A percentile compares a stretch with the other conserved stretches of the same genome.
phyloP scores from a whole-genome alignment of 2,329 filamentous ascomycete genomes.

The Colletotrichum karsti region DNA sequence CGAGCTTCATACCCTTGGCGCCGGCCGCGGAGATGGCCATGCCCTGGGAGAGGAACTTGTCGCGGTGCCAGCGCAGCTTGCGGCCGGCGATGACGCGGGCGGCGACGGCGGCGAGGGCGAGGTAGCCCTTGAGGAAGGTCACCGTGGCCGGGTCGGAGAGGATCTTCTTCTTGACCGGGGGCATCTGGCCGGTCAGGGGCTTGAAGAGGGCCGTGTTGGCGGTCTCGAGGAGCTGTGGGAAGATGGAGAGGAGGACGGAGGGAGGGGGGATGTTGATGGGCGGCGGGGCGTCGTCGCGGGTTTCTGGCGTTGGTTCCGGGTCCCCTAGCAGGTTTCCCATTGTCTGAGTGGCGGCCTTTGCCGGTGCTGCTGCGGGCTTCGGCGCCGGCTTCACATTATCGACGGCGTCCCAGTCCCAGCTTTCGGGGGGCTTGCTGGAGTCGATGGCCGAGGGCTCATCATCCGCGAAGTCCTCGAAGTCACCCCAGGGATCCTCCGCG shows the following conservation, averaged over 20 bases:
- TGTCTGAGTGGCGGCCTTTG: not conserved
- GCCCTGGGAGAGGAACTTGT: slow-evolving; percentile 82
- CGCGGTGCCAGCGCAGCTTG: slow-evolving; percentile 89
- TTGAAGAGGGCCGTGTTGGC: slow-evolving; percentile 73
- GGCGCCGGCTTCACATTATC: slow-evolving; percentile 38
- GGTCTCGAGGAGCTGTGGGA: slow-evolving; percentile 75
- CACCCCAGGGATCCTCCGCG: slow-evolving; percentile 56
- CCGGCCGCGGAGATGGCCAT: slow-evolving; percentile 86
- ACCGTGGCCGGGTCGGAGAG: slow-evolving; percentile 70
- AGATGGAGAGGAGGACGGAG: slow-evolving; percentile 80
- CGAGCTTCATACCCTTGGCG: slow-evolving; percentile 89
- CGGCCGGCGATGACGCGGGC: slow-evolving; percentile 87
- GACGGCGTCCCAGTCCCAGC: slow-evolving; percentile 61
- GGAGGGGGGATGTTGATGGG: slow-evolving; percentile 92
- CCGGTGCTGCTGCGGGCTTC: not conserved
- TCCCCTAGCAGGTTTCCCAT: not conserved
- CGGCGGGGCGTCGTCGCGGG: slow-evolving; percentile 56
- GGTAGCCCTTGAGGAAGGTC: slow-evolving; percentile 70
- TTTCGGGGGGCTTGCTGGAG: slow-evolving; percentile 33
- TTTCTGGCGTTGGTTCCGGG: not conserved
- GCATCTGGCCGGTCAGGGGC: slow-evolving; percentile 66
- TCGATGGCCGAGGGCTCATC: slow-evolving; percentile 28
- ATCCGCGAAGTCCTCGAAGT: slow-evolving; percentile 56
- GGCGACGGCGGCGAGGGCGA: slow-evolving; percentile 72
- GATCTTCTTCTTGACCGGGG: slow-evolving; percentile 67